These are phyloP conservation scores for Spencermartinsiella europaea DNA, from an alignment of 805 yeast species.

Conservation along the genomic window DNA sequence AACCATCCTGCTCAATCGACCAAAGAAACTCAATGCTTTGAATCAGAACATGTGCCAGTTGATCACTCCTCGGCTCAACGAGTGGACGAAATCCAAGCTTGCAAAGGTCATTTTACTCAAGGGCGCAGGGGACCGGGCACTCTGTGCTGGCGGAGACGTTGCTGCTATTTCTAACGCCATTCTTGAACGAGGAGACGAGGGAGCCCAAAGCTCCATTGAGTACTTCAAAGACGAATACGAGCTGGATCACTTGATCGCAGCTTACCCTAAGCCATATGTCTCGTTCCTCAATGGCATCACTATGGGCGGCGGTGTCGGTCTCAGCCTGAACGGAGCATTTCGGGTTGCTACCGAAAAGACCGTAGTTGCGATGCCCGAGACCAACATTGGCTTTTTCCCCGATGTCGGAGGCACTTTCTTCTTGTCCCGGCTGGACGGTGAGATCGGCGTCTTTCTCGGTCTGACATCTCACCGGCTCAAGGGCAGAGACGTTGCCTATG, in stretches of 20 bases:
- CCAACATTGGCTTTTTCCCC: slow-evolving; percentile 92
- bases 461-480: slow-evolving; percentile 74
- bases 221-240: slow-evolving; percentile 80
- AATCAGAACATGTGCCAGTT: slow-evolving; percentile 67
- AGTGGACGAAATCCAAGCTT: slow-evolving; percentile 64
- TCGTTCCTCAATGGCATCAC: slow-evolving; percentile 85
- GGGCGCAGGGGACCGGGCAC: slow-evolving; percentile 57
- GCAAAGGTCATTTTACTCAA: slow-evolving; percentile 64
- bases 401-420: slow-evolving; percentile 95
- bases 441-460: slow-evolving; percentile 80
- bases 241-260: slow-evolving; percentile 70
- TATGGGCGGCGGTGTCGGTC: slow-evolving; percentile 98
- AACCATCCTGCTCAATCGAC: slow-evolving; percentile 70
- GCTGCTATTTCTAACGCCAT: slow-evolving; percentile 56
- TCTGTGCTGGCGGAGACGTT: slow-evolving; percentile 97
- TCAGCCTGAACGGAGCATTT: slow-evolving; percentile 85
- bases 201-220: slow-evolving; percentile 48
- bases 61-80: slow-evolving; percentile 67
- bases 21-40: slow-evolving; percentile 78
- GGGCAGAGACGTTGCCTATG: slow-evolving; percentile 75
- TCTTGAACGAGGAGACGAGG: slow-evolving; percentile 37
- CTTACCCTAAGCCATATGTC: slow-evolving; percentile 84
- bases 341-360: slow-evolving; percentile 91
- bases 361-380: slow-evolving; percentile 94
- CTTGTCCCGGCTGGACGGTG: slow-evolving; percentile 74